A percentile compares a stretch with the other conserved stretches of the same genome.
phyloP scores from a whole-genome alignment of 148 eudicot species.

The Arctostaphylos glauca region DNA sequence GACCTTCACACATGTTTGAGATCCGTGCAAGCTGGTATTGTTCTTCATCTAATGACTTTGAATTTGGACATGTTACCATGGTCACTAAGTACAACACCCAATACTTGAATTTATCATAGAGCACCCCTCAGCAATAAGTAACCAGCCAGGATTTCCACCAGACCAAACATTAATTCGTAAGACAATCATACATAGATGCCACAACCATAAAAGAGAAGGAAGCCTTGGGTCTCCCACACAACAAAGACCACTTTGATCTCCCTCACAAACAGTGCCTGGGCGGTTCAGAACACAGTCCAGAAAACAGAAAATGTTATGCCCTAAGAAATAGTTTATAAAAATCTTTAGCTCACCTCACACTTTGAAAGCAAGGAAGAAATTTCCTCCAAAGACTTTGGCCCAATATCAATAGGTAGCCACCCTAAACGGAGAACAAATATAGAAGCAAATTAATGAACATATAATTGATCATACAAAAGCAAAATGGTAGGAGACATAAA shows the following conservation, averaged over 20 bases:
- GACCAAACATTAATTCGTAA: background rate
- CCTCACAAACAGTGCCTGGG: background rate
- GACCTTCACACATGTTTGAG: background rate
- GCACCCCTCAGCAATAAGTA: too few species aligned
- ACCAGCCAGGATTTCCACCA: background rate
- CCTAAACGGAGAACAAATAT: conserved; percentile 36
- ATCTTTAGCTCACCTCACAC: conserved; percentile 61
- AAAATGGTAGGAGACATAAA: background rate
- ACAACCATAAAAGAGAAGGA: background rate
- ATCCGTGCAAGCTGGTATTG: background rate
- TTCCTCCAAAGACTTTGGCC: conserved; percentile 60
- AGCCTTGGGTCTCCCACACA: conserved; percentile 1
- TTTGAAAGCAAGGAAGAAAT: conserved; percentile 54
- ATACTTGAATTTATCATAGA: background rate
- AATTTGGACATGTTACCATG: background rate
- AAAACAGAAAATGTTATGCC: background rate
- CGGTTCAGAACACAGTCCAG: background rate
- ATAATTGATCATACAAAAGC: background rate
- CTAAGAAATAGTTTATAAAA: conserved; percentile 16
- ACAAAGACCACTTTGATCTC: background rate
- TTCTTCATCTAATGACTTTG: background rate
- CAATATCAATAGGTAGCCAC: conserved; percentile 86
- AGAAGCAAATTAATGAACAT: conserved; percentile 10
- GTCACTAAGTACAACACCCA: background rate
- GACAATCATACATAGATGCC: background rate